These are phyloP conservation scores for Rossbeevera mucosa DNA, from an alignment of 768 basidiomycete species.

Conservation along the genomic window DNA sequence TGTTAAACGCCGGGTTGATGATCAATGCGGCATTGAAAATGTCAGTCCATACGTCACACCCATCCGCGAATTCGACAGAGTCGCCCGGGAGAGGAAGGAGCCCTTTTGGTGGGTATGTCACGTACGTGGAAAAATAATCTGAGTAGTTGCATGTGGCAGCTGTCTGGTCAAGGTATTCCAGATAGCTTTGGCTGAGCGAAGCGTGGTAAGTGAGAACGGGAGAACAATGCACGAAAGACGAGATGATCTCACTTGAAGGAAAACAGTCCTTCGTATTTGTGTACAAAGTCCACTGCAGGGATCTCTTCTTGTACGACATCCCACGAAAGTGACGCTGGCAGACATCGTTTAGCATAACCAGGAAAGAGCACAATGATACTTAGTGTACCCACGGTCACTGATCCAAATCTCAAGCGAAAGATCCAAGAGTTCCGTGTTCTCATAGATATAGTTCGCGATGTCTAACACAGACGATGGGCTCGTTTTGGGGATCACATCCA, in stretches of 20 bases:
- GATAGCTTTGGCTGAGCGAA: slow-evolving; percentile 57
- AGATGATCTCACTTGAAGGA: slow-evolving; percentile 54
- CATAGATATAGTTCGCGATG: slow-evolving; percentile 71
- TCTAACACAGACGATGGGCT: slow-evolving; percentile 36
- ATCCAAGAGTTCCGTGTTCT: slow-evolving; percentile 47
- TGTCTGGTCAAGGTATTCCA: slow-evolving; percentile 50
- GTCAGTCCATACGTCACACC: slow-evolving; percentile 65
- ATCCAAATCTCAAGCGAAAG: slow-evolving; percentile 70
- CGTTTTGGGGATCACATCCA: slow-evolving; percentile 25
- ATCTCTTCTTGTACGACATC: slow-evolving; percentile 64
- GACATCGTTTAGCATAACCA: background rate
- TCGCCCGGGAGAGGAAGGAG: slow-evolving; percentile 62
- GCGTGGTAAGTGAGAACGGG: background rate
- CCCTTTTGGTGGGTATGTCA: slow-evolving; percentile 66
- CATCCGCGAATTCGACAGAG: slow-evolving; percentile 40
- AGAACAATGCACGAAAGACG: background rate
- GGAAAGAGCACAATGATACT: background rate
- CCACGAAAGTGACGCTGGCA: slow-evolving; percentile 54
- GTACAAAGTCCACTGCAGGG: slow-evolving; percentile 69
- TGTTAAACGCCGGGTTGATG: slow-evolving; percentile 72
- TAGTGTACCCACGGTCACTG: slow-evolving; percentile 51
- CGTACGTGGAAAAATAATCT: slow-evolving; percentile 55
- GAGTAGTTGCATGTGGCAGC: slow-evolving; percentile 59
- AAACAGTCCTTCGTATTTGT: slow-evolving; percentile 67
- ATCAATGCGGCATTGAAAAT: slow-evolving; percentile 58